These are phyloP conservation scores for Taiozyma sp. DNA, from an alignment of 1,139 yeast species.

Conservation along the genomic window DNA sequence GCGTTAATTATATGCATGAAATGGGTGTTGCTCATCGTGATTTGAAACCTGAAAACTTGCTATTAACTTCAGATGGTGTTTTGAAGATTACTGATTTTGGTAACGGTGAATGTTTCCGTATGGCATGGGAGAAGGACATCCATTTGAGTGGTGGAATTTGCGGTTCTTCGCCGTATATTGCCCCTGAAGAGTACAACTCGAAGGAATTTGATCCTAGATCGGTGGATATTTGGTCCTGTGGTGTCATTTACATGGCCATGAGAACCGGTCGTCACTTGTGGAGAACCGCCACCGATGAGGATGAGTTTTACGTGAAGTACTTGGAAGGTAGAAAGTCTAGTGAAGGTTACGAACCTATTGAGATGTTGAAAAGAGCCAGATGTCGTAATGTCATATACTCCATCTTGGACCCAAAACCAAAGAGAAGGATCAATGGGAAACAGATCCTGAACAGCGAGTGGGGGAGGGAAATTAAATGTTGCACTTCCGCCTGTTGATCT, in stretches of 20 bases:
- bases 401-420: conserved; percentile 85
- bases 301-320: conserved; percentile 73
- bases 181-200: conserved; percentile 85
- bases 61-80: conserved; percentile 73
- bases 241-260: conserved; percentile 98
- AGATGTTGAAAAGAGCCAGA: conserved; percentile 69
- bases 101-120: conserved; percentile 88
- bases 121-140: conserved; percentile 94
- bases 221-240: conserved; percentile 96
- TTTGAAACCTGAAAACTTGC: conserved; percentile 86
- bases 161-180: conserved; percentile 90
- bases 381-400: conserved; percentile 92
- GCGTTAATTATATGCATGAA: conserved; percentile 93
- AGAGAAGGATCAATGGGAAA: conserved; percentile 78
- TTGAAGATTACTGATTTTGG: conserved; percentile 94
- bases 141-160: conserved; percentile 82
- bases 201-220: conserved; percentile 83
- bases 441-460: conserved; percentile 91
- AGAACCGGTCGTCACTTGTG: conserved; percentile 92
- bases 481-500: conserved; percentile 8
- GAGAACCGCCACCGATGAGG: conserved; percentile 78
- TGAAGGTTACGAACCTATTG: conserved; percentile 89
- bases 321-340: conserved; percentile 70
- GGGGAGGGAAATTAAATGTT: conserved; percentile 70
- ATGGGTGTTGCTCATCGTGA: conserved; percentile 98